Percentiles rank a stretch among this genome's conserved stretches.
Evolutionary conservation across 768 basidiomycete species (phyloP).

Genomic region (Boletellus ananas): DNA sequence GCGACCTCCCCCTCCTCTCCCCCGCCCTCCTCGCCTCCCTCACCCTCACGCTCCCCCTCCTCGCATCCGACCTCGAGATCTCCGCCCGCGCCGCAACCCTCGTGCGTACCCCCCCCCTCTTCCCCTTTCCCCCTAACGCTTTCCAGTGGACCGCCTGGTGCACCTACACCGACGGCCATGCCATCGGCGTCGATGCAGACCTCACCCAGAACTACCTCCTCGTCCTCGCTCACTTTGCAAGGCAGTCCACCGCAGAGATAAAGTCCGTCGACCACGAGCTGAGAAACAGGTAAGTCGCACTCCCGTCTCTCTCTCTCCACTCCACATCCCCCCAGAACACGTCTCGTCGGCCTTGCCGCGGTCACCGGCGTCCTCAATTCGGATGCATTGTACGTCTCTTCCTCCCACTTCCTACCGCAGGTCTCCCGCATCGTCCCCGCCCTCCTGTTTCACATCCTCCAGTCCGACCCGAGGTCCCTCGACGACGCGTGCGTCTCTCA

Average conservation of each 20-base stretch:
- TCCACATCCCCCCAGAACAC: conserved; percentile 48
- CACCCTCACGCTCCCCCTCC: conserved; percentile 48
- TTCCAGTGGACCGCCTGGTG: conserved; percentile 87
- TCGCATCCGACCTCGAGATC: conserved; percentile 70
- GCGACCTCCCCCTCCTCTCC: conserved; percentile 74
- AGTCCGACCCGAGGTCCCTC: conserved; percentile 55
- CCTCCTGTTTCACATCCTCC: conserved; percentile 62
- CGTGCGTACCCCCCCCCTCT: conserved; percentile 43
- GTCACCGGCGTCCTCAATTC: conserved; percentile 78
- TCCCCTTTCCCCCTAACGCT: background rate
- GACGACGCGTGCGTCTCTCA: conserved; percentile 57
- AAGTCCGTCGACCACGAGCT: conserved; percentile 61
- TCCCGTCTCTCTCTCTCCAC: background rate
- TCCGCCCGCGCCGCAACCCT: conserved; percentile 74
- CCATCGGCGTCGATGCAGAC: conserved; percentile 71
- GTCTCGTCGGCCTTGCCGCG: conserved; percentile 82
- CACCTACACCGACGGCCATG: conserved; percentile 83
- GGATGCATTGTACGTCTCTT: conserved; percentile 75
- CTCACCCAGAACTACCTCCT: conserved; percentile 70
- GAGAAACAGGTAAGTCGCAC: conserved; percentile 59
- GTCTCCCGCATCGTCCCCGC: conserved; percentile 67
- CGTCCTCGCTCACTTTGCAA: conserved; percentile 61
- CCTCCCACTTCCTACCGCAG: conserved; percentile 69
- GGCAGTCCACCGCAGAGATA: conserved; percentile 49
- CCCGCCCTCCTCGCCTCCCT: conserved; percentile 65